Percentiles rank a stretch among this genome's conserved stretches.
Evolutionary conservation across 805 yeast species (phyloP).

Genomic region (Teunomyces stri): DNA sequence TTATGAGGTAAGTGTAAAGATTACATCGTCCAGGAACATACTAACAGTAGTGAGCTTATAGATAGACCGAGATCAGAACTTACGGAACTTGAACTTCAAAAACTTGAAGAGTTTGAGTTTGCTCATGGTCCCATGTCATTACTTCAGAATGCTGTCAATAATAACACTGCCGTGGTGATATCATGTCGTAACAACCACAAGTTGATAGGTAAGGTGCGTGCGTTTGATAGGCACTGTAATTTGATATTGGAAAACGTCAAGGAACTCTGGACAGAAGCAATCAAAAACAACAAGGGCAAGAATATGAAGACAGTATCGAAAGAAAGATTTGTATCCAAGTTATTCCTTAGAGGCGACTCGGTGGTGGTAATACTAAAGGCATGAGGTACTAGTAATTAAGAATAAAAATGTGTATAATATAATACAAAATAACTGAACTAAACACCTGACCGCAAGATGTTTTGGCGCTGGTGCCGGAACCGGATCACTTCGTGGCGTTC

Average conservation of each 20-base stretch:
- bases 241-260: slow-evolving; percentile 89
- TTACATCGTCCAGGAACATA: slow-evolving; percentile 7
- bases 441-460: slow-evolving; percentile 73
- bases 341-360: slow-evolving; percentile 94
- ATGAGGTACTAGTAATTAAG: slow-evolving; percentile 6
- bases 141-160: slow-evolving; percentile 76
- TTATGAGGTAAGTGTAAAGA: slow-evolving; percentile 12
- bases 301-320: slow-evolving; percentile 63
- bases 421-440: slow-evolving; percentile 15
- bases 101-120: slow-evolving; percentile 86
- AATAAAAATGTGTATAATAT: neutral
- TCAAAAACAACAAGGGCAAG: slow-evolving; percentile 64
- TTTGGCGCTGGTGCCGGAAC: slow-evolving; percentile 82
- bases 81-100: slow-evolving; percentile 72
- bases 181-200: slow-evolving; percentile 93
- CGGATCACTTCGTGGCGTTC: slow-evolving; percentile 88
- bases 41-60: slow-evolving; percentile 55
- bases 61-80: slow-evolving; percentile 79
- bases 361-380: slow-evolving; percentile 76
- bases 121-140: slow-evolving; percentile 88
- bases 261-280: slow-evolving; percentile 74
- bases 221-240: slow-evolving; percentile 95
- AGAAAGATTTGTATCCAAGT: slow-evolving; percentile 76
- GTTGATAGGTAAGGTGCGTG: slow-evolving; percentile 83
- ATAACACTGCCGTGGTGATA: slow-evolving; percentile 74